A percentile compares a stretch with the other conserved stretches of the same genome.
These are phyloP conservation scores for Paralagenidium karlingii DNA, from an alignment of 352 stramenopile genomes.

Conservation along the genomic window DNA sequence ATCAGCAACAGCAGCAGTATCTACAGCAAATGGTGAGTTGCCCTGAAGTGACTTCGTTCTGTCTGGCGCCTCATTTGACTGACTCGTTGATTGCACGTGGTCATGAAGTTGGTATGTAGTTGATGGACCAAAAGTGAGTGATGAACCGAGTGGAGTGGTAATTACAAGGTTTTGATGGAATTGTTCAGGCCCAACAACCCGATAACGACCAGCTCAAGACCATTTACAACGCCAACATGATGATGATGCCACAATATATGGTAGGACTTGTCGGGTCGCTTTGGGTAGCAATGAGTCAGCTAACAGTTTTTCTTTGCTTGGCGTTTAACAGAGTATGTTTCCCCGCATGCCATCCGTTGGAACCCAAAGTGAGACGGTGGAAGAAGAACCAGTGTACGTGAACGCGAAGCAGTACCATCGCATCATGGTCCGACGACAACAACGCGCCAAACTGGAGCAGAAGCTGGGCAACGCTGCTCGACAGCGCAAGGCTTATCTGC, in stretches of 20 bases:
- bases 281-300: not conserved
- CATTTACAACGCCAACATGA: constrained; percentile 67
- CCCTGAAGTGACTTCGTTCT: not conserved
- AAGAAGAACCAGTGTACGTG: constrained; percentile 84
- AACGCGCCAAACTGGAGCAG: constrained; percentile 76
- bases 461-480: constrained; percentile 54
- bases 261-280: constrained; percentile 15
- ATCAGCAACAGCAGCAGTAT: constrained; percentile 67
- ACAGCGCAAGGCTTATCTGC: constrained; percentile 79
- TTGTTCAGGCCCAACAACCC: constrained; percentile 28
- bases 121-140: too few species aligned
- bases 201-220: constrained; percentile 73
- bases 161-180: not conserved
- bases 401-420: constrained; percentile 87
- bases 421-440: constrained; percentile 81
- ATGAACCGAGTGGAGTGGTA: not conserved
- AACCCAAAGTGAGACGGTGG: constrained; percentile 29
- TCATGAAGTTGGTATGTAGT: too few species aligned
- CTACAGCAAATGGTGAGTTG: constrained; percentile 61
- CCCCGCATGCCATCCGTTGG: constrained; percentile 27
- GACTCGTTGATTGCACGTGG: not conserved
- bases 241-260: constrained; percentile 78
- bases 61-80: not conserved
- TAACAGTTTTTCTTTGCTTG: not conserved
- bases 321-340: constrained; percentile 16